A percentile compares a stretch with the other conserved stretches of the same genome.
phyloP scores from a whole-genome alignment of 352 stramenopile species.

The Phytophthora crassamura region DNA sequence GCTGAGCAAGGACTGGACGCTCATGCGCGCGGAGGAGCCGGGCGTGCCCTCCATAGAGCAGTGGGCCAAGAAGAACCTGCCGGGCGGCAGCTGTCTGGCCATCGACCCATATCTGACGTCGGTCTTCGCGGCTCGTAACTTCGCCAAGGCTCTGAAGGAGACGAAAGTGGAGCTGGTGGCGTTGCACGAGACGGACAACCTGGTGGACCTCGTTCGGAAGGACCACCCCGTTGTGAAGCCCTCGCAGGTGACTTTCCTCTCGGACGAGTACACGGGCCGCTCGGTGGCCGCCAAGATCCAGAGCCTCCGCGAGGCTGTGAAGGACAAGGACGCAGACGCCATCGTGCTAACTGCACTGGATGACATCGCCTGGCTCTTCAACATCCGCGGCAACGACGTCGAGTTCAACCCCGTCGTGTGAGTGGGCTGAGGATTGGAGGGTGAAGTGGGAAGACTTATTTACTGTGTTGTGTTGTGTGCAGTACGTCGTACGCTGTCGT shows the following conservation, averaged over 20 bases:
- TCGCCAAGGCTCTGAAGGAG: constrained; percentile 73
- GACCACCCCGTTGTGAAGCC: constrained; percentile 70
- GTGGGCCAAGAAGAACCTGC: constrained; percentile 76
- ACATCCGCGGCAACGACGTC: constrained; percentile 97
- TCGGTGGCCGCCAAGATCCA: constrained; percentile 92
- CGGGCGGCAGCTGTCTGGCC: constrained; percentile 78
- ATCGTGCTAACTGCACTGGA: constrained; percentile 97
- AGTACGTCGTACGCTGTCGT: constrained; percentile 95
- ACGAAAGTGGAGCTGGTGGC: constrained; percentile 76
- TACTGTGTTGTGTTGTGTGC: constrained; percentile 4
- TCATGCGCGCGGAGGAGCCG: constrained; percentile 96
- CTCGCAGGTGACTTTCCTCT: constrained; percentile 92
- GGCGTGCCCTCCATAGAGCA: constrained; percentile 92
- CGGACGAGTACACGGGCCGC: constrained; percentile 93
- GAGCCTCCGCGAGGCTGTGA: constrained; percentile 81
- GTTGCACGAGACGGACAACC: constrained; percentile 87
- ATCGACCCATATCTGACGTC: constrained; percentile 97
- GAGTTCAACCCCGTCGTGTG: constrained; percentile 98
- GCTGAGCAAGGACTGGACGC: constrained; percentile 92
- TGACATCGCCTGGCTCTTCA: constrained; percentile 98
- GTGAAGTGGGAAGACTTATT: background rate
- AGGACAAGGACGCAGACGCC: constrained; percentile 90
- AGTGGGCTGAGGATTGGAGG: constrained; percentile 38
- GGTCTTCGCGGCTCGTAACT: constrained; percentile 78
- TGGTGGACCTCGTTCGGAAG: constrained; percentile 97